A percentile compares a stretch with the other conserved stretches of the same genome.
Conservation (phyloP, 257 asterid genomes). For the Solanum pimpinellifolium region DNA sequence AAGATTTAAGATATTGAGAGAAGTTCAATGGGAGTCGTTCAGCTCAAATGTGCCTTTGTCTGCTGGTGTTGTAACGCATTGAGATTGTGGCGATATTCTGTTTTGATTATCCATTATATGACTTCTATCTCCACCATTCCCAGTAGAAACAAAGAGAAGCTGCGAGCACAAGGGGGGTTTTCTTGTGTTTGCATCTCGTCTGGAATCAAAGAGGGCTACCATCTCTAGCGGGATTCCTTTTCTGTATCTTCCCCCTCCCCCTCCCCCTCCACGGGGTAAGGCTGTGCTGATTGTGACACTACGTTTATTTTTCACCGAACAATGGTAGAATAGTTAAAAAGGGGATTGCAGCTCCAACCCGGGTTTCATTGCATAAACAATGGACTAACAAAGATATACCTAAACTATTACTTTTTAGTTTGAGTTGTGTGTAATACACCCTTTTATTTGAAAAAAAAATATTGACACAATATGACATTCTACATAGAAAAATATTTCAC, state of each 20-base stretch:
- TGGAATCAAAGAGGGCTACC: neutral
- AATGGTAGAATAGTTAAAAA: neutral
- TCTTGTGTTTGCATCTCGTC: neutral
- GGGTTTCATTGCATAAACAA: neutral
- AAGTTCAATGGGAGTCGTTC: constrained; percentile 57
- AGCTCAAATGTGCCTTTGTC: constrained; percentile 28
- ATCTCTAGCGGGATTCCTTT: neutral
- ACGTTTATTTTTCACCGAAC: neutral
- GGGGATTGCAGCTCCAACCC: neutral
- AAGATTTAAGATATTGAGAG: constrained; percentile 50
- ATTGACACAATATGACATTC: too few species aligned
- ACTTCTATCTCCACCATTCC: neutral
- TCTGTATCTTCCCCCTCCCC: neutral
- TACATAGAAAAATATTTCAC: too few species aligned
- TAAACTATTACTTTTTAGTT: too few species aligned
- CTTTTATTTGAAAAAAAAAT: too few species aligned
- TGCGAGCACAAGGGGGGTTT: neutral
- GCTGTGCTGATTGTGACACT: neutral
- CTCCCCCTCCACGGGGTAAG: neutral
- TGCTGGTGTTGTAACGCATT: constrained; percentile 2
- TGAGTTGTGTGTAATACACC: too few species aligned
- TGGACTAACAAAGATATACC: neutral
- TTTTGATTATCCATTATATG: neutral
- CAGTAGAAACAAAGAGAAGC: neutral
- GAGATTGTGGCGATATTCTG: neutral